Percentiles rank a stretch among this genome's conserved stretches.
Conservation (phyloP, 2,329 filamentous ascomycete species). For the Leptographium wingfieldii region DNA sequence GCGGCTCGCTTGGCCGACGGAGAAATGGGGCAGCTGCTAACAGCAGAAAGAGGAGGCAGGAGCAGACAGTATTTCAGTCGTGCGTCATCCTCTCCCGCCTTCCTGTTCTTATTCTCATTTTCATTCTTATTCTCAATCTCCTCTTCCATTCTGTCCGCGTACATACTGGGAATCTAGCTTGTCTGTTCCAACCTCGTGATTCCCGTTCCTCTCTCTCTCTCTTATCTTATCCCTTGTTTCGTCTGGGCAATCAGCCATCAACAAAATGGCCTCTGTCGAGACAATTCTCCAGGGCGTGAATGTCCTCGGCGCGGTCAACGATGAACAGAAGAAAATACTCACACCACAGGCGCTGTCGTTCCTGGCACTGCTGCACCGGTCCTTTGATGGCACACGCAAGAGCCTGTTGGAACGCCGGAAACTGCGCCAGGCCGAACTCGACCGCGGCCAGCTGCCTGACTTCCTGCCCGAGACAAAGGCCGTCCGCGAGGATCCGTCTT, state of each 20-base stretch:
- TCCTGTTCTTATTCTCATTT: neutral
- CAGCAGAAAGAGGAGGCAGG: neutral
- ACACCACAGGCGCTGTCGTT: constrained; percentile 84
- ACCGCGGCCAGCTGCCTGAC: constrained; percentile 77
- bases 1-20: neutral
- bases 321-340: constrained; percentile 78
- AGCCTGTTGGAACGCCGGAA: constrained; percentile 75
- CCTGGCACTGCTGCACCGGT: constrained; percentile 85
- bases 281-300: constrained; percentile 76
- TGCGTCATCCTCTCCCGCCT: neutral
- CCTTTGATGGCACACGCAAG: constrained; percentile 86
- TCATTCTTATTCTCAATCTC: neutral
- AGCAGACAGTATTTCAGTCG: constrained; percentile 2
- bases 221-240: neutral
- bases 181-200: neutral
- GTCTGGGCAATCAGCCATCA: neutral
- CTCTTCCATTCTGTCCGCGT: neutral
- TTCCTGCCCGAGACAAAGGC: constrained; percentile 93
- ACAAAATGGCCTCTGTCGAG: constrained; percentile 56
- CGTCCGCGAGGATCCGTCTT: constrained; percentile 86
- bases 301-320: constrained; percentile 67
- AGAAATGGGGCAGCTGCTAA: neutral
- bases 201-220: neutral
- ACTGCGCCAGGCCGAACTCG: constrained; percentile 81
- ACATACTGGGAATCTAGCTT: neutral